Conservation (phyloP, 164 flowering plant species). For the Vitis rupestris region DNA sequence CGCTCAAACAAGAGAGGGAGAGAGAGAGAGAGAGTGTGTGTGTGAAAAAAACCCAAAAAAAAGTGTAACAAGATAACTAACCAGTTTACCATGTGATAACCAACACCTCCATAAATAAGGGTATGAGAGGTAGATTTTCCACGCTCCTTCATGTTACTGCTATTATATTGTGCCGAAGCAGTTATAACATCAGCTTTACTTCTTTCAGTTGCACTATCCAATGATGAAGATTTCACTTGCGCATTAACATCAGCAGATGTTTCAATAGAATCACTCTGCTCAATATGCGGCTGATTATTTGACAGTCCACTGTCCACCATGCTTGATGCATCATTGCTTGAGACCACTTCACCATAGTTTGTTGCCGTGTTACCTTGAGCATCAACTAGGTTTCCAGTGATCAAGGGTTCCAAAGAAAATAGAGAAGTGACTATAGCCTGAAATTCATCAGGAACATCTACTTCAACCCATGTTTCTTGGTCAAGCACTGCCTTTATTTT, state of each 20-base stretch:
- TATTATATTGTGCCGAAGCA: constrained; percentile 30
- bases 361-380: constrained; percentile 19
- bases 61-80: constrained; percentile 42
- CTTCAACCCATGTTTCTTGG: constrained; percentile 95
- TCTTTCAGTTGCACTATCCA: constrained; percentile 26
- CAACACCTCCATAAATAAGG: constrained; percentile 59
- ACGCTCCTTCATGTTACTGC: constrained; percentile 48
- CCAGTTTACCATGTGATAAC: constrained; percentile 99
- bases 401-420: constrained; percentile 36
- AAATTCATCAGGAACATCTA: constrained; percentile 95
- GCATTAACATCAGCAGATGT: constrained; percentile 10
- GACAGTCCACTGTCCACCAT: constrained; percentile 21
- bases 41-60: neutral
- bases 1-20: neutral
- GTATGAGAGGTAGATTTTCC: constrained; percentile 59
- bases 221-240: constrained; percentile 21
- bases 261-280: constrained; percentile 32
- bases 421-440: constrained; percentile 66
- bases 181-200: constrained; percentile 24
- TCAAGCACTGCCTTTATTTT: constrained; percentile 95
- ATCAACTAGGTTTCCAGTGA: constrained; percentile 29
- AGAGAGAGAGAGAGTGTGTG: neutral
- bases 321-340: constrained; percentile 28
- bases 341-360: constrained; percentile 17
- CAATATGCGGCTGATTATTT: constrained; percentile 21